Evolutionary conservation across 768 basidiomycete species (phyloP).

Genomic region (Termitomyces sp.): DNA sequence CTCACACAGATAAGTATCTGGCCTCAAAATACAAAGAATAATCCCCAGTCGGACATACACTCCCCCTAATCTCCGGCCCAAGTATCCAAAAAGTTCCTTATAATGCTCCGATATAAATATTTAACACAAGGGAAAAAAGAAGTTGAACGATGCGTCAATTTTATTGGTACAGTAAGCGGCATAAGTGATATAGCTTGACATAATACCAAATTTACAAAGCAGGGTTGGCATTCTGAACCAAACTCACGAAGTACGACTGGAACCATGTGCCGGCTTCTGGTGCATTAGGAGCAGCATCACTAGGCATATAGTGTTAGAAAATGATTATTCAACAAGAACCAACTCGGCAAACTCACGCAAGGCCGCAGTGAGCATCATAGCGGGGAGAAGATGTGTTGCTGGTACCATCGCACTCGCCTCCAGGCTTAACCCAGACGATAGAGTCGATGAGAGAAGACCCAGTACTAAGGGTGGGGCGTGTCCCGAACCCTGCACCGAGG

Average conservation of each 20-base stretch:
- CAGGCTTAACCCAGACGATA: slow-evolving; percentile 65
- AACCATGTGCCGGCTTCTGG: slow-evolving; percentile 66
- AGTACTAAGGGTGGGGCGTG: slow-evolving; percentile 51
- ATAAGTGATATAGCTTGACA: not conserved
- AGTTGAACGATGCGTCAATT: not conserved
- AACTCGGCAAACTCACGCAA: slow-evolving; percentile 31
- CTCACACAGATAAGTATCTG: too few relatives aligned
- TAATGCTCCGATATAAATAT: too few relatives aligned
- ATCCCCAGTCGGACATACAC: too few relatives aligned
- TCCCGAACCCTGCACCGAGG: slow-evolving; percentile 57
- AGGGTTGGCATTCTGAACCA: slow-evolving; percentile 51
- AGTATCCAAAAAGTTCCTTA: not conserved
- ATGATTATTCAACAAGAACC: not conserved
- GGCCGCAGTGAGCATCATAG: slow-evolving; percentile 47
- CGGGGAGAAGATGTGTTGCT: slow-evolving; percentile 47
- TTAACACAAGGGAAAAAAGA: too few relatives aligned
- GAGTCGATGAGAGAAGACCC: slow-evolving; percentile 50
- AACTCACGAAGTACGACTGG: slow-evolving; percentile 59
- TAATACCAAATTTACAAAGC: slow-evolving; percentile 29
- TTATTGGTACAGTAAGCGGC: not conserved
- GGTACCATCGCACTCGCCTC: slow-evolving; percentile 64
- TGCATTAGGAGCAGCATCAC: slow-evolving; percentile 49
- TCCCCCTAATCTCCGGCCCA: too few relatives aligned
- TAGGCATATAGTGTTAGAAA: slow-evolving; percentile 15
- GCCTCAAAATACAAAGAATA: too few relatives aligned